Base-by-base conservation (phyloP, 495 filamentous ascomycete genomes). In the Aspergillus sclerotioniger region DNA sequence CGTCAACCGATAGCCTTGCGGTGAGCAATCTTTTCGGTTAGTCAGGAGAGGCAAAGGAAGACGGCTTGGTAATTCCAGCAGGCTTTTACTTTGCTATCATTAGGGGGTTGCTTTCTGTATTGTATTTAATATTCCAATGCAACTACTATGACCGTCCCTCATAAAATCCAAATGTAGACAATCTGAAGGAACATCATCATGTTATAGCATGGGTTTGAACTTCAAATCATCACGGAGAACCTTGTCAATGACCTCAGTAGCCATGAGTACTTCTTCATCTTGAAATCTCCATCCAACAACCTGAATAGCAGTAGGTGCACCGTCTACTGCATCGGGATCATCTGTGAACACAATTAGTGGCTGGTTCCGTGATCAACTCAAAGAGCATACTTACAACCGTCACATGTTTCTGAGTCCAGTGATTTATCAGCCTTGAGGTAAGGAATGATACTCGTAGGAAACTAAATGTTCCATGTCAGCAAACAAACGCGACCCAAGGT, bases 231-330 rank as follows among this genome's bases (percentile, higher is more conserved):
- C n/a, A 1, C 13, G 16, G 16, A 48, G 45, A 21, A 17, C 45
- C n/a, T 21, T n/a, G 13, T 21, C 45, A 21, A 48, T 48, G 25
- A 29, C 25, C 2, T 48, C 45, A 15, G 45, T 48, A 15, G 45
- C 45, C 19, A 29, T 25, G 12, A 48, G 45, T 10, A 48, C 45
- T 17, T 48, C 45, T 17, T 48, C 45, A 17, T 48, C 45, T n/a
- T 48, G 45, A 17, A 48, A 48, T 17, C 8, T 21, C 45, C 45
- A 48, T 10, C 52, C 52, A 16, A 54, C 52, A 17, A 54, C 17
- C 28, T 54, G 52, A 28, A 54, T 25, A 21, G 21, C 35, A n/a
- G 16, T 21, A 13, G 52, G 52, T 13, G 52, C 52, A 21, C 52
- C 52, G 16, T 54, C 52, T 44, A 54, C 52, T 48, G 12, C 17